Evolutionary conservation across 2,329 filamentous ascomycete species (phyloP).

Genomic region (Colletotrichum sp.): DNA sequence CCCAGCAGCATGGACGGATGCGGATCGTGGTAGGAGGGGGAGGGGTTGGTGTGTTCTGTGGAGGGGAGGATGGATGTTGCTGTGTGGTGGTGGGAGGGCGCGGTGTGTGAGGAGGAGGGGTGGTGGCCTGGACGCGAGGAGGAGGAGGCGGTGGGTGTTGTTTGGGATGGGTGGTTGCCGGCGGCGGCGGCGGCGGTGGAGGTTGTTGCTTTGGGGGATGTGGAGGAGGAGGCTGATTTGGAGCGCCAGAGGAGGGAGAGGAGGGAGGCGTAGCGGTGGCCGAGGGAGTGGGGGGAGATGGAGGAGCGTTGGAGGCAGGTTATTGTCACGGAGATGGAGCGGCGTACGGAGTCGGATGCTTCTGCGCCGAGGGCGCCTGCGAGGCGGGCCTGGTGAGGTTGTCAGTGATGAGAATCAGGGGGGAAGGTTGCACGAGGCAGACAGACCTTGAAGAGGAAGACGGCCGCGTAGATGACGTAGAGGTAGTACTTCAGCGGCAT

Average conservation of each 20-base stretch:
- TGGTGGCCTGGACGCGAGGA: not conserved
- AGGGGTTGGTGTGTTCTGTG: not conserved
- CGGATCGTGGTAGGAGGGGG: not conserved
- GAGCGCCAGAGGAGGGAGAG: constrained; percentile 65
- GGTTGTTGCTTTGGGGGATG: not conserved
- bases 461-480: constrained; percentile 67
- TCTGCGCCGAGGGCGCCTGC: constrained; percentile 63
- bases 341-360: constrained; percentile 60
- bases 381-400: constrained; percentile 49
- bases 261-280: constrained; percentile 65
- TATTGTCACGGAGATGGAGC: constrained; percentile 63
- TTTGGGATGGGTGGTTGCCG: not conserved
- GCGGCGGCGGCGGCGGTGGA: not conserved
- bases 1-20: not conserved
- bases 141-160: not conserved
- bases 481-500: constrained; percentile 70
- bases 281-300: constrained; percentile 62
- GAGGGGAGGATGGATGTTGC: not conserved
- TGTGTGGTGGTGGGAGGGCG: not conserved
- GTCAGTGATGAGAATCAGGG: not conserved
- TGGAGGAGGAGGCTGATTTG: constrained; percentile 13
- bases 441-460: constrained; percentile 67
- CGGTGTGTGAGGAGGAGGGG: not conserved
- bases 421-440: too few species aligned
- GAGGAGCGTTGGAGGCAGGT: constrained; percentile 64